Percentiles rank a stretch among this genome's conserved stretches.
Evolutionary conservation across 2,329 filamentous ascomycete genomes (phyloP).

Genomic region (Trichoderma sp.): DNA sequence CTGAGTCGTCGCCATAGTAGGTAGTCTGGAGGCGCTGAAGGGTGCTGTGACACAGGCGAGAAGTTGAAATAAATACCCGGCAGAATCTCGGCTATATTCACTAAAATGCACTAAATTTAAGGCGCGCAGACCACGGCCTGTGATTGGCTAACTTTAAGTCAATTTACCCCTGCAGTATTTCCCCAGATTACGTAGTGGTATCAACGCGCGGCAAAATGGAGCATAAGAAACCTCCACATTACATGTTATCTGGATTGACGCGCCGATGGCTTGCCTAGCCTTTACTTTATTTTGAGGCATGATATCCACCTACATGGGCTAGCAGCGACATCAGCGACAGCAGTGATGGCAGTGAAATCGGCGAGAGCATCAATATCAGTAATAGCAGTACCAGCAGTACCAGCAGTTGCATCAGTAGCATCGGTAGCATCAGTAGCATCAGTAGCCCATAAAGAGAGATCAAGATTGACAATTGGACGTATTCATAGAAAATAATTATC

Average conservation of each 20-base stretch:
- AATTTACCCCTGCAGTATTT: neutral
- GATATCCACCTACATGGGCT: too few relatives aligned
- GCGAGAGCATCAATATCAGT: too few relatives aligned
- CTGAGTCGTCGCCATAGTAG: neutral
- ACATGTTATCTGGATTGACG: neutral
- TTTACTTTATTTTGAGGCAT: too few relatives aligned
- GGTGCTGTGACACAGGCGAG: neutral
- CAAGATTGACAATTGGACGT: neutral
- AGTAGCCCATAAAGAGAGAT: too few relatives aligned
- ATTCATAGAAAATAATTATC: neutral
- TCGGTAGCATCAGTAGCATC: too few relatives aligned
- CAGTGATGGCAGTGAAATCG: too few relatives aligned
- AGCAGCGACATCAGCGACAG: too few relatives aligned
- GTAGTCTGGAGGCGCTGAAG: neutral
- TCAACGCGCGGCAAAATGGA: neutral
- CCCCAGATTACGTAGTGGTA: neutral
- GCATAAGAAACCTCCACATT: neutral
- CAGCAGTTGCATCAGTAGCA: too few relatives aligned
- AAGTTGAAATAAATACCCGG: slow-evolving; percentile 13
- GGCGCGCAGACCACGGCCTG: neutral
- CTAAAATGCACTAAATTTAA: neutral
- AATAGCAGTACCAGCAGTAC: too few relatives aligned
- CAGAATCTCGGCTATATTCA: slow-evolving; percentile 10
- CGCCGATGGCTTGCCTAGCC: neutral
- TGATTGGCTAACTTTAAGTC: slow-evolving; percentile 16